These are phyloP conservation scores for Amaranthus hypochondriacus DNA, from an alignment of 148 eudicot genomes.

Conservation along the genomic window DNA sequence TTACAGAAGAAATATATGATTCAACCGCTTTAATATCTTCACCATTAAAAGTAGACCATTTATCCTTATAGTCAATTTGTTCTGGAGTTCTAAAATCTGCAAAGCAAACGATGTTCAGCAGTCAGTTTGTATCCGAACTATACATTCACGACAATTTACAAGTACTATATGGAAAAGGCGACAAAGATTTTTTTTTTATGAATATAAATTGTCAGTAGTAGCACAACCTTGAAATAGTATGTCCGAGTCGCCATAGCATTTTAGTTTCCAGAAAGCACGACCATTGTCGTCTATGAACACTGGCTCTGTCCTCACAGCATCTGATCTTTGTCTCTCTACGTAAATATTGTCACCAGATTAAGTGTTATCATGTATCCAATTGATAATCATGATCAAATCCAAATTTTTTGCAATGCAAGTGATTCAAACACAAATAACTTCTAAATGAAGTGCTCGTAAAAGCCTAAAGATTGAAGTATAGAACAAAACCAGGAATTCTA, in stretches of 20 bases:
- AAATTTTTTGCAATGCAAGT: background rate
- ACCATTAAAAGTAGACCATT: conserved; percentile 56
- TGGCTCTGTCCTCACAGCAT: conserved; percentile 63
- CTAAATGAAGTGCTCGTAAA: background rate
- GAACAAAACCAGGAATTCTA: background rate
- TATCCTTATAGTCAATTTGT: conserved; percentile 40
- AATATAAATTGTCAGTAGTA: background rate
- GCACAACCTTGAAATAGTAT: conserved; percentile 52
- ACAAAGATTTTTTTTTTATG: background rate
- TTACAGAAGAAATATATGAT: conserved; percentile 32
- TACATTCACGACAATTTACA: background rate
- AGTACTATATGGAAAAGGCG: conserved; percentile 1
- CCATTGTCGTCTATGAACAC: conserved; percentile 41
- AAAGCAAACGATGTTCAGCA: background rate
- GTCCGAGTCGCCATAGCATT: conserved; percentile 32
- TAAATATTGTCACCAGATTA: conserved; percentile 2
- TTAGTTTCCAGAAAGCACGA: conserved; percentile 56
- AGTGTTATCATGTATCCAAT: background rate
- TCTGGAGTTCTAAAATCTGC: conserved; percentile 54
- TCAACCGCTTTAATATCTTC: conserved; percentile 49
- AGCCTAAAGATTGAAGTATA: background rate
- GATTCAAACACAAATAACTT: background rate
- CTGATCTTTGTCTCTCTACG: conserved; percentile 41
- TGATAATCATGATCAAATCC: background rate
- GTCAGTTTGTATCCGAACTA: background rate